These are phyloP conservation scores for Lodderomyces beijingensis DNA, from an alignment of 1,139 yeast genomes.

Conservation along the genomic window DNA sequence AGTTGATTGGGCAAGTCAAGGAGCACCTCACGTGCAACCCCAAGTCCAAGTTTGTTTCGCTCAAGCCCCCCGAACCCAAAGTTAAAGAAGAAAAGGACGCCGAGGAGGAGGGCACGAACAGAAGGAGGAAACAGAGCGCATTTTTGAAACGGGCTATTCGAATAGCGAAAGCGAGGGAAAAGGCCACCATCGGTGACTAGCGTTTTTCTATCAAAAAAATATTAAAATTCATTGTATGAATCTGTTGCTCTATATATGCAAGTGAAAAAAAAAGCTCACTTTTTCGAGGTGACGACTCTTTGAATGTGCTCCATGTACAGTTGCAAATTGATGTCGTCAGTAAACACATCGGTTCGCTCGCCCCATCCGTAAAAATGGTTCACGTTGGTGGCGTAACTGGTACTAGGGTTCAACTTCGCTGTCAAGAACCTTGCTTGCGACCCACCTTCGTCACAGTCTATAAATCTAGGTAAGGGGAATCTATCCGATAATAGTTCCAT, in stretches of 20 bases:
- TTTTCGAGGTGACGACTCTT: constrained; percentile 23
- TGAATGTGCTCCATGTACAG: constrained; percentile 60
- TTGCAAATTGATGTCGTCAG: constrained; percentile 70
- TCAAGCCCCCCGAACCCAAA: constrained; percentile 2
- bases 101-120: background rate
- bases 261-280: constrained; percentile 3
- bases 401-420: constrained; percentile 72
- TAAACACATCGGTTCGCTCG: constrained; percentile 42
- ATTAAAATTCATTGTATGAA: too few relatives aligned
- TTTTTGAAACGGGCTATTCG: constrained; percentile 29
- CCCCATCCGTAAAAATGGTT: constrained; percentile 31
- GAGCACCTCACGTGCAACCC: constrained; percentile 25
- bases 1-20: constrained; percentile 39
- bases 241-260: too few relatives aligned
- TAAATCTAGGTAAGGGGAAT: constrained; percentile 91
- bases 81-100: background rate
- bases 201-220: too few relatives aligned
- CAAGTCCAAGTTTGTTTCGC: constrained; percentile 1
- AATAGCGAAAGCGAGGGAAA: constrained; percentile 19
- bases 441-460: constrained; percentile 96
- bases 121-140: constrained; percentile 15
- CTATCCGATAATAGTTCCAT: constrained; percentile 86
- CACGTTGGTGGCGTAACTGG: constrained; percentile 48
- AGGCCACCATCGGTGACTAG: too few relatives aligned
- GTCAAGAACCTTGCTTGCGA: constrained; percentile 82